Conservation (phyloP, 371 early-diverging fungal species). For the Haplosporangium sp. region DNA sequence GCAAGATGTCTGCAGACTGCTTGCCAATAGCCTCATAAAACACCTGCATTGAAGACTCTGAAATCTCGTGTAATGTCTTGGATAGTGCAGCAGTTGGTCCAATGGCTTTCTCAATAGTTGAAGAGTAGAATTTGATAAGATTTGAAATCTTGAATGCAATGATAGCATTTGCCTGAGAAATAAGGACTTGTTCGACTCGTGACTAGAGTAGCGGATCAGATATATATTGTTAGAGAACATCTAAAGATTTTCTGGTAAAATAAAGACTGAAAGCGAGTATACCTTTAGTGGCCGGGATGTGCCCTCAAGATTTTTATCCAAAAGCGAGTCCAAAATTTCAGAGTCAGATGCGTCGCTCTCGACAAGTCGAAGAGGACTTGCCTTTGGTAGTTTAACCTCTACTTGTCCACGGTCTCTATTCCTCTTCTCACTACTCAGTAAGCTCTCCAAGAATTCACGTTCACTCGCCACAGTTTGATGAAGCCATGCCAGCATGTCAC, state of each 20-base stretch:
- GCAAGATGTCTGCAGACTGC: conserved; percentile 74
- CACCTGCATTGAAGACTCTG: conserved; percentile 73
- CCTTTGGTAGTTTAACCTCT: conserved; percentile 34
- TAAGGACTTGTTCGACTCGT: conserved; percentile 83
- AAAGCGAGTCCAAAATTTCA: conserved; percentile 56
- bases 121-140: conserved; percentile 81
- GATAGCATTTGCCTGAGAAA: conserved; percentile 76
- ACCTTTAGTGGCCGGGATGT: conserved; percentile 82
- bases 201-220: conserved; percentile 54
- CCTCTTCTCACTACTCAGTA: conserved; percentile 61
- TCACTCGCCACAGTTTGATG: conserved; percentile 93
- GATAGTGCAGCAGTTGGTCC: conserved; percentile 68
- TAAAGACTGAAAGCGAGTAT: neutral
- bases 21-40: conserved; percentile 77
- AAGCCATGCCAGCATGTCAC: conserved; percentile 96
- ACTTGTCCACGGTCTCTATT: conserved; percentile 34
- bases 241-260: neutral
- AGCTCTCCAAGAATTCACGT: conserved; percentile 85
- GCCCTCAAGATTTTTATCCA: conserved; percentile 83
- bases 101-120: conserved; percentile 73
- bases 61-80: conserved; percentile 69
- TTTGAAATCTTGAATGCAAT: conserved; percentile 79
- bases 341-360: conserved; percentile 49
- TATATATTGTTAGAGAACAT: neutral
- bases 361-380: conserved; percentile 44